Percentiles rank a stretch among this genome's conserved stretches.
Conservation (phyloP, 139 green algal species). For the Tetraselmis chui region DNA sequence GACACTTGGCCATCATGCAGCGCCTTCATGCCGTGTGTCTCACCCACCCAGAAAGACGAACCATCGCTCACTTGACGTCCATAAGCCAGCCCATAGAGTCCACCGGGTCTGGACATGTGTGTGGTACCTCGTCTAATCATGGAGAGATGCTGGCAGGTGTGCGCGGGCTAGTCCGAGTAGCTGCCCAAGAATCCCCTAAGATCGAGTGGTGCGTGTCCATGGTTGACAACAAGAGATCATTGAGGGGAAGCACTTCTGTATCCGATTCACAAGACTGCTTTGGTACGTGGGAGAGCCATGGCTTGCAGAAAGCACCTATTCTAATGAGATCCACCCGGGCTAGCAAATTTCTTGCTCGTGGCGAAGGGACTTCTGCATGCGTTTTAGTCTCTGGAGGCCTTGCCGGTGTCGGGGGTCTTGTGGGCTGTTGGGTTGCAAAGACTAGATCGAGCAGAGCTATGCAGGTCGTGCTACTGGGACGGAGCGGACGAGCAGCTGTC, state of each 20-base stretch:
- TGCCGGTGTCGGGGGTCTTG: background rate
- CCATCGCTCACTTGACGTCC: background rate
- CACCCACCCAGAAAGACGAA: no score
- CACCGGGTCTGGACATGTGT: background rate
- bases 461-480: background rate
- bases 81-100: background rate
- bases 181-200: background rate
- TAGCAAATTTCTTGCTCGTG: background rate
- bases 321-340: background rate
- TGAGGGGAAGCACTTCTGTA: background rate
- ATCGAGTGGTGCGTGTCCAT: background rate
- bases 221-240: background rate
- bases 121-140: background rate
- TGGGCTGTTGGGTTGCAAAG: background rate
- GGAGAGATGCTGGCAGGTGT: background rate
- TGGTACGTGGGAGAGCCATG: background rate
- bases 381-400: background rate
- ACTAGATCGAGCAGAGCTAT: background rate
- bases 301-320: background rate
- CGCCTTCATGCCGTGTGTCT: background rate
- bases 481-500: background rate
- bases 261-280: background rate
- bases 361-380: background rate
- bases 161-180: background rate
- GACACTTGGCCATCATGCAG: background rate